phyloP scores from a whole-genome alignment of 2,329 filamentous ascomycete genomes.

The Seiridium cupressi region DNA sequence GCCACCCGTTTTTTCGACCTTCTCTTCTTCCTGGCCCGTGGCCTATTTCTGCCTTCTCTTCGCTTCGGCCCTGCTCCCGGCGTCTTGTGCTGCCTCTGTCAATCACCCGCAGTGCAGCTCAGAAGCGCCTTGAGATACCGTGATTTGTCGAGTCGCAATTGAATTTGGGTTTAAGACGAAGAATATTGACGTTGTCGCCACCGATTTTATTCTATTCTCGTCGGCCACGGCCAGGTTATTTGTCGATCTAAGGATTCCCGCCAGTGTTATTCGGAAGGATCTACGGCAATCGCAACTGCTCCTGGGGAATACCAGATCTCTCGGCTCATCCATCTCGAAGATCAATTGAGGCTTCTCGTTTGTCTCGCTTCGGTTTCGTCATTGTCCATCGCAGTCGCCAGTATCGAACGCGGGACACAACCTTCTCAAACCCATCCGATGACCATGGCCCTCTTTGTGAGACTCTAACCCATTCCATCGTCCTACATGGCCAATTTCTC shows the following conservation, averaged over 20 bases:
- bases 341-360: not conserved
- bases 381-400: no score
- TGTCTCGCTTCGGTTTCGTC: not conserved
- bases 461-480: conserved; percentile 5
- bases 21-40: conserved; percentile 1
- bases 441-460: conserved; percentile 6
- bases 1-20: not conserved
- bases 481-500: not conserved
- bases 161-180: no score
- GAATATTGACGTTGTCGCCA: not conserved
- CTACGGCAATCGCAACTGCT: not conserved
- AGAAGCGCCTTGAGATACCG: no score
- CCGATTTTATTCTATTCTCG: not conserved
- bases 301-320: not conserved
- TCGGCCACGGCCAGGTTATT: not conserved
- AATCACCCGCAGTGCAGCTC: not conserved
- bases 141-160: no score
- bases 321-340: not conserved
- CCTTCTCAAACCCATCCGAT: not conserved
- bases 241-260: not conserved
- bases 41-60: not conserved
- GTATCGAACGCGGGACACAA: not conserved
- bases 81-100: not conserved
- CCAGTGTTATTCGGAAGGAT: not conserved
- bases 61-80: not conserved